Percentiles rank a stretch among this genome's conserved stretches.
Evolutionary conservation across 2,329 filamentous ascomycete genomes (phyloP).

Genomic region (Penicillium sp.): DNA sequence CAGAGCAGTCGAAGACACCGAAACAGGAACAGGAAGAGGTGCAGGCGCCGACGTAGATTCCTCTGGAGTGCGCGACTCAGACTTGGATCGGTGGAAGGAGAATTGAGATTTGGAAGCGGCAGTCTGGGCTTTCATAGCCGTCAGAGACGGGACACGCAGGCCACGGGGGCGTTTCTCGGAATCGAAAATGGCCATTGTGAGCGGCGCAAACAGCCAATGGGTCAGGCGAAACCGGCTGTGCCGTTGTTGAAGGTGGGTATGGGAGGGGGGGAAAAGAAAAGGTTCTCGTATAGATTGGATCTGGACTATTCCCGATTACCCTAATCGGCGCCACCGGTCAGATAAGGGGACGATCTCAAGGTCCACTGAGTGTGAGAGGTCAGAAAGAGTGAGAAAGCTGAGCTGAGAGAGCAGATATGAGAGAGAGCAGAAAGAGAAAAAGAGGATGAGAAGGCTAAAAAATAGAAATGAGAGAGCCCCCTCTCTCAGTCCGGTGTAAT

Average conservation of each 20-base stretch:
- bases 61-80: conserved; percentile 20
- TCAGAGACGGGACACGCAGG: conserved; percentile 38
- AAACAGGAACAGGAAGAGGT: background rate
- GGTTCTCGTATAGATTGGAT: too few species aligned
- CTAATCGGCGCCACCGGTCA: too few species aligned
- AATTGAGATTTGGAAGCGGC: conserved; percentile 31
- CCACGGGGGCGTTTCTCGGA: conserved; percentile 40
- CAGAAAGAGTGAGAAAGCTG: background rate
- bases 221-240: background rate
- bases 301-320: too few species aligned
- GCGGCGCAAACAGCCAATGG: conserved; percentile 1
- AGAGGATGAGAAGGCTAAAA: background rate
- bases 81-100: conserved; percentile 27
- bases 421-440: background rate
- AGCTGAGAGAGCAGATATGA: background rate
- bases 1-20: background rate
- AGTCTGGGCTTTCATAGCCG: conserved; percentile 31
- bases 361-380: background rate
- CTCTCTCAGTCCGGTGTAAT: conserved; percentile 11
- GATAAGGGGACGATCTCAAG: conserved; percentile 3
- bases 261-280: too few species aligned
- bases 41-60: background rate
- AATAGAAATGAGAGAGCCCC: background rate
- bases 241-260: too few species aligned
- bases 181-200: conserved; percentile 38